phyloP scores from a whole-genome alignment of 2,329 filamentous ascomycete species.

The Penicillium psychrosexuale region DNA sequence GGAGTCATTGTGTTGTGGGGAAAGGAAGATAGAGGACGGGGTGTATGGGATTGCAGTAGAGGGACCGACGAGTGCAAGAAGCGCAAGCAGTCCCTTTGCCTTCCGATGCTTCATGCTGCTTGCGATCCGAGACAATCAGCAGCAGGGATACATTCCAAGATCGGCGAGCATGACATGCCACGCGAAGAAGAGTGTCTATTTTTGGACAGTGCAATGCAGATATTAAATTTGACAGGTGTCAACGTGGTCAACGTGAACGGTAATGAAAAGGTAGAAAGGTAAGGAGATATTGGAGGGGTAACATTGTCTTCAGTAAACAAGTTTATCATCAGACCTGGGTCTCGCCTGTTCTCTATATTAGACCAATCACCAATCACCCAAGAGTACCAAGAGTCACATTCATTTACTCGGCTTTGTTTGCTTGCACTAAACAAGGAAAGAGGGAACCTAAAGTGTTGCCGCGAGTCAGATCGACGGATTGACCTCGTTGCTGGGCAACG shows the following conservation, averaged over 20 bases:
- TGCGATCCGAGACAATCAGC: constrained; percentile 25
- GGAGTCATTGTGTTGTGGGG: constrained; percentile 49
- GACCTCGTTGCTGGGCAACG: constrained; percentile 23
- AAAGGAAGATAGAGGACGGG: constrained; percentile 68
- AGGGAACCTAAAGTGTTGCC: constrained; percentile 16
- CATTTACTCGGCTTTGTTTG: constrained; percentile 7
- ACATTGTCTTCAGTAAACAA: constrained; percentile 3
- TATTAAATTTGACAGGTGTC: not conserved
- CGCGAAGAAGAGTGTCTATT: constrained; percentile 17
- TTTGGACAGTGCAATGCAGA: constrained; percentile 1
- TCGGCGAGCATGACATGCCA: constrained; percentile 25
- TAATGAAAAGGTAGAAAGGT: not conserved
- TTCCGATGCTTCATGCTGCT: constrained; percentile 18
- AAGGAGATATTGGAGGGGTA: not conserved
- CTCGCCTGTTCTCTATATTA: not conserved
- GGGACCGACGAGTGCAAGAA: constrained; percentile 22
- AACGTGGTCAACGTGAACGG: not conserved
- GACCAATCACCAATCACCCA: constrained; percentile 12
- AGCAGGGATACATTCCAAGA: constrained; percentile 24
- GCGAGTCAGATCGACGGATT: constrained; percentile 16
- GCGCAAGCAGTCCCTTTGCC: constrained; percentile 5
- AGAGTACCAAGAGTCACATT: not conserved
- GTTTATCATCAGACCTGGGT: not conserved
- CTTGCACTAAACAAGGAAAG: constrained; percentile 14
- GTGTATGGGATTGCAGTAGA: constrained; percentile 65